Base-by-base conservation (phyloP, 2,329 filamentous ascomycete species). In the Phialemoniopsis sp. region DNA sequence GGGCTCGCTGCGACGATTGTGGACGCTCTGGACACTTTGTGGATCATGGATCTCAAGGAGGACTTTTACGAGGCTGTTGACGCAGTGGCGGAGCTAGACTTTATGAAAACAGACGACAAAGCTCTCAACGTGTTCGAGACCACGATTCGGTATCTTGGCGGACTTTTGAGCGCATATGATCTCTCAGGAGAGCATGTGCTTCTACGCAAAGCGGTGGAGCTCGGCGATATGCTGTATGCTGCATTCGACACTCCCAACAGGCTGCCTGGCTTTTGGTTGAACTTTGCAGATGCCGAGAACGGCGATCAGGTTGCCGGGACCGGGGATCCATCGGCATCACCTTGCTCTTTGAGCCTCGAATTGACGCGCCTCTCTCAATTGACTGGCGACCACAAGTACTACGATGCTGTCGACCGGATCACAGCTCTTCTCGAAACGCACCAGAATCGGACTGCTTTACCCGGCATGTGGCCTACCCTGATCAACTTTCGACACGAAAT, bases 381-480 rank as follows among this genome's bases (percentile, higher is more conserved):
- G 40, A 87, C 84, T 0, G 78, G 76, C 38, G 68, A 87, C 42
- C 58, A 72, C 40, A 85, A 80, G 50, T 89, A 85, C 60, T 88
- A 82, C 53, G 87, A 90, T 55, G 87, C 86, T 2, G 75, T 89
- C 40, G 81, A 83, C 41, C 76, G 85, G 9, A 78, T 94, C 35
- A 87, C 84, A 8, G 73, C 83, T 41, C 75, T 82, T 16, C 70
- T 94, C n/a, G 73, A 83, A 38, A 66, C 70, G 30, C 76, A 77
- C 38, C 87, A 93, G 60, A 79, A 81, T 51, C 59, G 69, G 5
- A 89, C 87, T 0, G 68, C 65, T n/a, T 59, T 91, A 6, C 87
- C 87, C 0, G 87, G 88, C 3, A 73, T 93, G 67, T 93, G 83
- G 84, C 86, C 85, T 2, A 70, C 75, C 15, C 66, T 68, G 36